A percentile compares a stretch with the other conserved stretches of the same genome.
These are phyloP conservation scores for Cercospora nicotianae DNA, from an alignment of 2,329 filamentous ascomycete genomes.

Conservation along the genomic window DNA sequence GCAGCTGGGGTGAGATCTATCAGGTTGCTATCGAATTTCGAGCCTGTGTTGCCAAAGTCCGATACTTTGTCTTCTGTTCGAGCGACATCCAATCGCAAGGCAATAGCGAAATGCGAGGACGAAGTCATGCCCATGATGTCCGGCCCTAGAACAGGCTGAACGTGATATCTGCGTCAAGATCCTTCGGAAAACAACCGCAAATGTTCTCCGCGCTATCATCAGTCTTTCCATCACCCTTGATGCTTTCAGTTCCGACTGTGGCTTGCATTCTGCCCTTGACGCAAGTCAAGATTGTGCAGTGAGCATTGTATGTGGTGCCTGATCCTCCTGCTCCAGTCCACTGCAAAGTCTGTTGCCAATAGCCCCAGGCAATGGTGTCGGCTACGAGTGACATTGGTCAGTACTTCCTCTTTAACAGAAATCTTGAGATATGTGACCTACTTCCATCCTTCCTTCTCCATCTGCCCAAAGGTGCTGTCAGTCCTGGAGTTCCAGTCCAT, in stretches of 20 bases:
- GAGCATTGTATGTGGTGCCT: slow-evolving; percentile 3
- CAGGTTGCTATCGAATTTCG: too few species aligned
- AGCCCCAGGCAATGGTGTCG: neutral
- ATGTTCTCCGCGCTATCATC: neutral
- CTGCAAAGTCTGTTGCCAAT: slow-evolving; percentile 1
- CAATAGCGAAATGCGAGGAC: too few species aligned
- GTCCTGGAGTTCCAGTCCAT: neutral
- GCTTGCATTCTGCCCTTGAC: neutral
- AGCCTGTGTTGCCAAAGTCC: neutral
- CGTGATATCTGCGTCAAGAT: neutral
- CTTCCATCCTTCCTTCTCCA: slow-evolving; percentile 2
- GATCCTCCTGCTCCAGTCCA: neutral
- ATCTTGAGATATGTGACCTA: neutral
- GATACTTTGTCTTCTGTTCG: neutral
- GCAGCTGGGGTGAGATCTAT: too few species aligned
- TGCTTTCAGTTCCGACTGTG: neutral
- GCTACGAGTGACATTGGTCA: neutral
- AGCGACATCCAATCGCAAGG: neutral
- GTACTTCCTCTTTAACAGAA: neutral
- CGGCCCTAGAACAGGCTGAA: neutral
- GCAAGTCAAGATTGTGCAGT: slow-evolving; percentile 2
- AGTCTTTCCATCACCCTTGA: neutral
- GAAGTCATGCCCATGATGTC: neutral
- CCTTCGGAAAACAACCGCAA: neutral
- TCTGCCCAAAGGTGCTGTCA: neutral